Percentiles rank a stretch among this genome's conserved stretches.
Evolutionary conservation across 768 basidiomycete species (phyloP).

Genomic region (Hysterangium stoloniferum): DNA sequence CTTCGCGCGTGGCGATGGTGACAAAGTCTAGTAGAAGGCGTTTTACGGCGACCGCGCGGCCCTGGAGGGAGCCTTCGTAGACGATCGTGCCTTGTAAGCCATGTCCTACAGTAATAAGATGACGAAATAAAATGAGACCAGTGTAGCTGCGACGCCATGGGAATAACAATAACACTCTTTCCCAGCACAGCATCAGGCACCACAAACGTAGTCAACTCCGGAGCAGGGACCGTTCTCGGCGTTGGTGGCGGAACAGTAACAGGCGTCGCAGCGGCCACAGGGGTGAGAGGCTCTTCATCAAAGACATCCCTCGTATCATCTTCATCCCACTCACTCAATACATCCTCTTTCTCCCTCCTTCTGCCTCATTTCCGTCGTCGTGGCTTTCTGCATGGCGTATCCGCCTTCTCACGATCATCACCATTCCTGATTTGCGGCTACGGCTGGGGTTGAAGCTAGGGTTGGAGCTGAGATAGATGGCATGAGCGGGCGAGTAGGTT

Average conservation of each 20-base stretch:
- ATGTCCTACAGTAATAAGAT: conserved; percentile 64
- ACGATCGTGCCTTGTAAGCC: conserved; percentile 98
- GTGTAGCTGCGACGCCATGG: not conserved
- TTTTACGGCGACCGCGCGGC: conserved; percentile 96
- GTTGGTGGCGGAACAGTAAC: conserved; percentile 18
- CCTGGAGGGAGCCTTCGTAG: conserved; percentile 90
- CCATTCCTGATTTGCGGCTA: conserved; percentile 29
- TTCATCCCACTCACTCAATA: conserved; percentile 19
- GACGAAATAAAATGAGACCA: conserved; percentile 16
- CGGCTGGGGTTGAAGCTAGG: not conserved
- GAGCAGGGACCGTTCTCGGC: too few species aligned
- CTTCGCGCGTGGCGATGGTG: conserved; percentile 89
- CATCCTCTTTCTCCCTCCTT: conserved; percentile 34
- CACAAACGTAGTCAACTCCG: conserved; percentile 42
- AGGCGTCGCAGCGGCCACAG: not conserved
- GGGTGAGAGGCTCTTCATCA: conserved; percentile 10
- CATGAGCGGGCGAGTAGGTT: too few species aligned
- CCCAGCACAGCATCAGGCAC: conserved; percentile 74
- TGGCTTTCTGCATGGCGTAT: conserved; percentile 34
- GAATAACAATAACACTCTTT: conserved; percentile 28
- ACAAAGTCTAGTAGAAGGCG: conserved; percentile 93
- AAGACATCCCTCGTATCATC: conserved; percentile 7
- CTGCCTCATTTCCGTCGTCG: conserved; percentile 27
- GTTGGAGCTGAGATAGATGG: not conserved
- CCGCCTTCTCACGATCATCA: conserved; percentile 55